Evolutionary conservation across 2,329 filamentous ascomycete species (phyloP).

Genomic region (Aspergillus sp.): DNA sequence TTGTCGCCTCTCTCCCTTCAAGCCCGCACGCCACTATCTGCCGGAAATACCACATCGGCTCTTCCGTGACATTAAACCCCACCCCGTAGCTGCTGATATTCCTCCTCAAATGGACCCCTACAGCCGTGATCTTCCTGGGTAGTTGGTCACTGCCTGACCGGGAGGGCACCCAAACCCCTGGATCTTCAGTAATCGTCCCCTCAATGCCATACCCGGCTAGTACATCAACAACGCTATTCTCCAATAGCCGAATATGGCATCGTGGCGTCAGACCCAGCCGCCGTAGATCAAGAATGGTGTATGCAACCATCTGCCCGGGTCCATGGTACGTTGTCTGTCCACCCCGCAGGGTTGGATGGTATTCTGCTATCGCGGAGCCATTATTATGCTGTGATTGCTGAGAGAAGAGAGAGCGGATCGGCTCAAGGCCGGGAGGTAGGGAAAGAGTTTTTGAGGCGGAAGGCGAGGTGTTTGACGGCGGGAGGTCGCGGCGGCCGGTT

Average conservation of each 20-base stretch:
- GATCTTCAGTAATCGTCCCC: conserved; percentile 68
- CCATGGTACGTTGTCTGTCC: conserved; percentile 95
- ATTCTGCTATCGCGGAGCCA: conserved; percentile 52
- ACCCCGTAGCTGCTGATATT: conserved; percentile 83
- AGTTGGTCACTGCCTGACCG: background rate
- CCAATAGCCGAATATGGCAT: conserved; percentile 75
- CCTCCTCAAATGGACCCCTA: conserved; percentile 87
- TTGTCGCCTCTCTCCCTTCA: conserved; percentile 76
- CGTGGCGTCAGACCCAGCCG: conserved; percentile 67
- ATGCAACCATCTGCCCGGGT: conserved; percentile 88
- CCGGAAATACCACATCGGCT: conserved; percentile 64
- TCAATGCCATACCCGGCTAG: conserved; percentile 61
- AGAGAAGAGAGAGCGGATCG: conserved; percentile 36
- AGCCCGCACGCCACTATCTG: conserved; percentile 90
- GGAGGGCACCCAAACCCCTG: conserved; percentile 73
- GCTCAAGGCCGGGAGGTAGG: conserved; percentile 36
- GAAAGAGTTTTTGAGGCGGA: conserved; percentile 30
- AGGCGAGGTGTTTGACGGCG: conserved; percentile 38
- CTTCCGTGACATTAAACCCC: conserved; percentile 58
- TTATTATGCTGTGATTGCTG: conserved; percentile 14
- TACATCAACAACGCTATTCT: conserved; percentile 70
- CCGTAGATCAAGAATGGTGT: conserved; percentile 82
- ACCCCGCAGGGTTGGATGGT: conserved; percentile 73
- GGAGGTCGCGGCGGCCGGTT: conserved; percentile 75
- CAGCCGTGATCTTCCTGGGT: conserved; percentile 73